Conservation (phyloP, 2,329 filamentous ascomycete species). For the Chaetomium olivaceum region DNA sequence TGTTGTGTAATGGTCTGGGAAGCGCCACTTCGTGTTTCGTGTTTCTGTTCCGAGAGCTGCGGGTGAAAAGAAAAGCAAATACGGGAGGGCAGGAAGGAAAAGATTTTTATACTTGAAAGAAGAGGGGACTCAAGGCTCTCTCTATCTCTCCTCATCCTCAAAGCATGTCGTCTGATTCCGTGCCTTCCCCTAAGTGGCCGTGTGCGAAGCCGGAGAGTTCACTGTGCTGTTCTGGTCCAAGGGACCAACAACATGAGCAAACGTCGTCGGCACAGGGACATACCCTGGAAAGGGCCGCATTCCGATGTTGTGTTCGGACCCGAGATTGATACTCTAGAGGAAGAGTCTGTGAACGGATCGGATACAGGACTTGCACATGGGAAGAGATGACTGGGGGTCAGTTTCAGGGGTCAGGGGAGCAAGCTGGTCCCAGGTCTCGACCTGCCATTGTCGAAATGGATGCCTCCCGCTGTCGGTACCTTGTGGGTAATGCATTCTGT, state of each 20-base stretch:
- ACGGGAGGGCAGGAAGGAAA: not conserved
- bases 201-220: not conserved
- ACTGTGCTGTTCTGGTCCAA: not conserved
- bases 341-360: not conserved
- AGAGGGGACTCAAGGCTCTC: not conserved
- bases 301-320: not conserved
- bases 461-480: not conserved
- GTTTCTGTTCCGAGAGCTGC: not conserved
- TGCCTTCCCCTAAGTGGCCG: not conserved
- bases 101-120: not conserved
- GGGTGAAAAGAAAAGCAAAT: not conserved
- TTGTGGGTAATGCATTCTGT: not conserved
- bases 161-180: not conserved
- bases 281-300: not conserved
- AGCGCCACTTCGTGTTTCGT: constrained; percentile 13
- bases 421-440: not conserved
- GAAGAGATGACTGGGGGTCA: not conserved
- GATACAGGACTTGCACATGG: not conserved
- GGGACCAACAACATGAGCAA: not conserved
- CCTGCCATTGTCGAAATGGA: not conserved
- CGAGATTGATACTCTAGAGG: not conserved
- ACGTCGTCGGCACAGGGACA: not conserved
- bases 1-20: constrained; percentile 16
- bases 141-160: not conserved
- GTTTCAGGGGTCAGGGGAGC: not conserved